Percentiles rank a stretch among this genome's conserved stretches.
Conservation (phyloP, 345 rosid species). For the Populus pruinosa region DNA sequence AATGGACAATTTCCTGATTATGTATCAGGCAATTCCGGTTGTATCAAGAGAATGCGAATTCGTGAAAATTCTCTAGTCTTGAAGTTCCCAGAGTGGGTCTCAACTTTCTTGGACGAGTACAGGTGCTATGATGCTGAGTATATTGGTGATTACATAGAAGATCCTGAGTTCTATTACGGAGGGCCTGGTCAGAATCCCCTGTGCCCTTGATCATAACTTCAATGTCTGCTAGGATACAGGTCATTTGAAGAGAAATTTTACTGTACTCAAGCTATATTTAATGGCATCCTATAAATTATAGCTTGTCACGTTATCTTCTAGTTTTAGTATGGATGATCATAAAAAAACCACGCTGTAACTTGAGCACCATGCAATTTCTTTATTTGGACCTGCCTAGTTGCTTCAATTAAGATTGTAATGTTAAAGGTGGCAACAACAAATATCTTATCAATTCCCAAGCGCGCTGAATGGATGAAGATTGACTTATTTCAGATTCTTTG, state of each 20-base stretch:
- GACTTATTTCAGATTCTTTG: neutral
- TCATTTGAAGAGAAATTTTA: neutral
- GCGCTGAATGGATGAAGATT: no score
- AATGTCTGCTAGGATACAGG: neutral
- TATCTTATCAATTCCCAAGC: no score
- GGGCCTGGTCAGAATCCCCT: constrained; percentile 40
- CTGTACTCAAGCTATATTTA: no score
- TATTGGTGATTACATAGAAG: constrained; percentile 40
- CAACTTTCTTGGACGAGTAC: constrained; percentile 37
- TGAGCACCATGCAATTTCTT: no score
- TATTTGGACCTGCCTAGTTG: neutral
- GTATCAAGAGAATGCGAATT: constrained; percentile 36
- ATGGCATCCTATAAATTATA: no score
- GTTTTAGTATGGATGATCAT: no score
- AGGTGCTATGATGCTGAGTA: constrained; percentile 34
- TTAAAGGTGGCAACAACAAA: neutral
- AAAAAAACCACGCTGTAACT: no score
- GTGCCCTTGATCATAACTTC: constrained; percentile 36
- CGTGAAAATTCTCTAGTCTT: constrained; percentile 40
- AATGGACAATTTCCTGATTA: constrained; percentile 42
- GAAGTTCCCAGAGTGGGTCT: constrained; percentile 43
- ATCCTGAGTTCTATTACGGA: constrained; percentile 56
- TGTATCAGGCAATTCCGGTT: constrained; percentile 31
- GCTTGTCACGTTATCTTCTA: no score
- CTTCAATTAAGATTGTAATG: neutral